Conservation (phyloP, 75 land plant genomes). For the Pinus tabuliformis region DNA sequence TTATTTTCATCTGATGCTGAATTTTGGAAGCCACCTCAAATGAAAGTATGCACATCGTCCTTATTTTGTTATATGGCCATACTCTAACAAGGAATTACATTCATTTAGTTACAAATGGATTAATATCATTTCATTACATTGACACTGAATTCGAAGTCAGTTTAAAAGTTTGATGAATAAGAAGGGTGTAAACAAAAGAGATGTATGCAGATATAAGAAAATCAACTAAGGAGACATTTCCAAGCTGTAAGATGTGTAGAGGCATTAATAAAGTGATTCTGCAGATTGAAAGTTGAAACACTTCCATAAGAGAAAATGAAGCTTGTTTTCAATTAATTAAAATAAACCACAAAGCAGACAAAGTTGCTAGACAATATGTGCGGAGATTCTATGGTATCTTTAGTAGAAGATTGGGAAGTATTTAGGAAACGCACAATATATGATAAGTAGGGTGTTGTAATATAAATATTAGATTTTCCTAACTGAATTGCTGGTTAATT, state of each 20-base stretch:
- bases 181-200: background rate
- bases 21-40: constrained; percentile 96
- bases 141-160: background rate
- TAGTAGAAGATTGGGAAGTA: background rate
- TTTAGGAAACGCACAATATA: background rate
- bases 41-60: constrained; percentile 50
- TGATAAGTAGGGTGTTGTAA: background rate
- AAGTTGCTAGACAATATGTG: no score
- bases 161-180: background rate
- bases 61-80: background rate
- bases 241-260: background rate
- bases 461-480: background rate
- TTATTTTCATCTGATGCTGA: constrained; percentile 80
- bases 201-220: background rate
- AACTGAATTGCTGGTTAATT: background rate
- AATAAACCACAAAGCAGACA: background rate
- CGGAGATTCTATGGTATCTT: no score
- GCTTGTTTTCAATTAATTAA: background rate
- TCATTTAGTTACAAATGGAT: background rate
- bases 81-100: background rate
- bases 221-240: background rate
- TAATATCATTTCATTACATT: background rate
- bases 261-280: background rate
- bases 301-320: background rate
- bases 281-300: background rate